Base-by-base conservation (phyloP, 2,329 filamentous ascomycete genomes). In the Pseudocercospora pini-densiflorae region DNA sequence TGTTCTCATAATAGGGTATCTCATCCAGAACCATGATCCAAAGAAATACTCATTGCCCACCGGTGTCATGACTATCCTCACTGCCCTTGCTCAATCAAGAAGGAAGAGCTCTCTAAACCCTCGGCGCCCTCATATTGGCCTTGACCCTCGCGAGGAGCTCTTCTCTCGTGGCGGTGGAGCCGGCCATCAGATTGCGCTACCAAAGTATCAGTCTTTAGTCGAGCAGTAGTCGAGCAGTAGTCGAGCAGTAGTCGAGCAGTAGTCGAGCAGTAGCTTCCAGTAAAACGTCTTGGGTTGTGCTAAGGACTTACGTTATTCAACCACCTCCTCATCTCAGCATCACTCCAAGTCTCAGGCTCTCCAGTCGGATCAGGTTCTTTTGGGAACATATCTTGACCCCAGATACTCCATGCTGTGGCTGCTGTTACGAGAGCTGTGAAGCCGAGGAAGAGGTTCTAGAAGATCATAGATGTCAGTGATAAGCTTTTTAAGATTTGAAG, bases 321-420 rank as follows among this genome's bases (percentile, higher is more conserved):
- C 93, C 94, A 98, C 74, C 89, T 84, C 68, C 88, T 85, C 79
- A 97, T 83, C 75, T 98, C 92, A 57, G 93, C 90, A 64, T 85
- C 84, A 0, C 92, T 93, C 94, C 94, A 98, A 9, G 79, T 82
- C 49, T 86, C 83, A 2, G 89, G 89, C 69, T 90, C 88, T 67
- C 93, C 93, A 29, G 83, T 92, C n/a, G 94, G 93, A 76, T 97
- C 93, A 57, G 83, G 67, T 70, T 89, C 83, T 3, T 86, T 79
- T 0, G 94, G 94, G 74, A 97, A 97, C 75, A 97, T 86, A 69
- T 94, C 92, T 61, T 88, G 86, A 64, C 93, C 93, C 89, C 91
- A 96, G 73, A 97, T 94, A 19, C 88, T 87, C 90, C 91, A 97
- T 49, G 88, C 88, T 16, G 93, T 91, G 1, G 91, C 93, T 1